phyloP scores from a whole-genome alignment of 2,329 filamentous ascomycete genomes.

The Talaromyces funiculosus region DNA sequence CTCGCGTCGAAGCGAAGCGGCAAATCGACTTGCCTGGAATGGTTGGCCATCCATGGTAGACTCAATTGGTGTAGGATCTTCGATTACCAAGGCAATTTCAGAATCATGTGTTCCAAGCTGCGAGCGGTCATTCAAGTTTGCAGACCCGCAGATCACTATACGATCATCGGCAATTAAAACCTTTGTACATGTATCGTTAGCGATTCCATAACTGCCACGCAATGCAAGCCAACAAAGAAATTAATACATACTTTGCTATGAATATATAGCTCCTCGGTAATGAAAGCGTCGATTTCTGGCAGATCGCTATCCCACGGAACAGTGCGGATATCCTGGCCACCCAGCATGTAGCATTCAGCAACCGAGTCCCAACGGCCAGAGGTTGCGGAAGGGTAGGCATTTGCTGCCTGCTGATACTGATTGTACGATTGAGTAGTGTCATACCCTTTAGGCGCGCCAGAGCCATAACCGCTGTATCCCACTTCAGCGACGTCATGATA shows the following conservation, averaged over 20 bases:
- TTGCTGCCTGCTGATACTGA: conserved; percentile 62
- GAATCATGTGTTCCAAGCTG: conserved; percentile 87
- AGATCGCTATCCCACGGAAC: conserved; percentile 54
- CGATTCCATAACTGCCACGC: neutral
- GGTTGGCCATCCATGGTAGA: conserved; percentile 73
- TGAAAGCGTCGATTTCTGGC: conserved; percentile 57
- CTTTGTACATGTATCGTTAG: conserved; percentile 25
- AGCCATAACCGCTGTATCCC: conserved; percentile 40
- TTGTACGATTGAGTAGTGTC: conserved; percentile 49
- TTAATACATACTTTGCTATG: conserved; percentile 47
- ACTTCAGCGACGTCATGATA: conserved; percentile 43
- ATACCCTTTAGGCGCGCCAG: conserved; percentile 29
- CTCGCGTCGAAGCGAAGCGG: conserved; percentile 70
- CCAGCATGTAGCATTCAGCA: conserved; percentile 75
- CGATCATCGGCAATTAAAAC: conserved; percentile 78
- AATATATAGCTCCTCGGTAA: conserved; percentile 59
- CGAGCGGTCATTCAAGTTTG: conserved; percentile 86
- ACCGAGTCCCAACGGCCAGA: conserved; percentile 67
- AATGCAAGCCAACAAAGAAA: neutral
- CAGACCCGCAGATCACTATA: conserved; percentile 76
- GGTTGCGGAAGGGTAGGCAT: conserved; percentile 47
- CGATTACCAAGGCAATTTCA: conserved; percentile 83
- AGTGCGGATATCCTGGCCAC: conserved; percentile 62
- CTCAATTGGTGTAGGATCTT: conserved; percentile 66
- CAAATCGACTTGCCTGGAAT: conserved; percentile 74